Conservation (phyloP, 2,329 filamentous ascomycete genomes). For the Diatrype stigma region DNA sequence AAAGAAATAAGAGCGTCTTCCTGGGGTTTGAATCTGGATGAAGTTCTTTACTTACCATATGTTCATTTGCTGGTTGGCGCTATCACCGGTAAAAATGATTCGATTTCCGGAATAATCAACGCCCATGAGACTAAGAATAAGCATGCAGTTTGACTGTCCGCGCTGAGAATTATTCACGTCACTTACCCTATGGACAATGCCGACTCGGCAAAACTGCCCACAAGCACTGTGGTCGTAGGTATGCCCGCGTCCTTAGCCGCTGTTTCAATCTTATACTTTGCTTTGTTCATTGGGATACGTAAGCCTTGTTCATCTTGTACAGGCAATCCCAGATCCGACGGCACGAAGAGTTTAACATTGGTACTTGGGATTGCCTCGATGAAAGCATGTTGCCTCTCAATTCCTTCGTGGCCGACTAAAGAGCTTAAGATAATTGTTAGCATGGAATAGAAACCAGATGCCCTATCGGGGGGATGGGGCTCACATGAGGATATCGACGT, state of each 20-base stretch:
- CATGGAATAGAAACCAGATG: not conserved
- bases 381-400: slow-evolving; percentile 19
- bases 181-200: slow-evolving; percentile 17
- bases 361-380: slow-evolving; percentile 22
- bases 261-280: slow-evolving; percentile 20
- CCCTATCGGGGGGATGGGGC: not conserved
- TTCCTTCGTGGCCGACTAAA: slow-evolving; percentile 19
- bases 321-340: slow-evolving; percentile 21
- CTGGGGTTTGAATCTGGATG: too few relatives aligned
- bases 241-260: slow-evolving; percentile 20
- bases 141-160: too few relatives aligned
- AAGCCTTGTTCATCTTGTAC: slow-evolving; percentile 18
- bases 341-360: slow-evolving; percentile 24
- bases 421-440: slow-evolving; percentile 12
- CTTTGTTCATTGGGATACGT: slow-evolving; percentile 16
- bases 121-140: slow-evolving; percentile 13
- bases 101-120: slow-evolving; percentile 15
- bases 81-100: slow-evolving; percentile 18
- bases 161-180: too few relatives aligned
- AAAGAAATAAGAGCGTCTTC: too few relatives aligned
- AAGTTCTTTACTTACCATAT: slow-evolving; percentile 12
- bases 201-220: slow-evolving; percentile 24
- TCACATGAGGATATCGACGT: slow-evolving; percentile 21
- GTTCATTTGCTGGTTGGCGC: slow-evolving; percentile 15
- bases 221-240: slow-evolving; percentile 15